Evolutionary conservation across 345 rosid species (phyloP), one percentile per base, ranked within the genome.

Genomic region (Cardamine chenopodiifolia): DNA sequence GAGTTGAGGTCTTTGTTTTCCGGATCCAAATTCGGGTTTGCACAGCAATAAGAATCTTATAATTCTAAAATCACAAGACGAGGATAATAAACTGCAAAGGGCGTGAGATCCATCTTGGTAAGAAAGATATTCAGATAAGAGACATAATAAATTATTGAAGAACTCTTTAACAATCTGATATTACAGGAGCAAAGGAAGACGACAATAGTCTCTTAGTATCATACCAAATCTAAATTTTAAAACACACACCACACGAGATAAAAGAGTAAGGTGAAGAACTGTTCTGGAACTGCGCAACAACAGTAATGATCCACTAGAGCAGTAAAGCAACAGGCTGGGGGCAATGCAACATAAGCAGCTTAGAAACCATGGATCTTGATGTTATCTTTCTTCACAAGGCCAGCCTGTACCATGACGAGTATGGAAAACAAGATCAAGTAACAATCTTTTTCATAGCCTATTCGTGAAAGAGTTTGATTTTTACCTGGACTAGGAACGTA

Each of bases 281-380:
- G 77, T 64, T 54, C 45, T 11, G 11, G 11, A 73, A 72, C 15
- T 22, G 67, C 15, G 10, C 22, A 20, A 49, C 40, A 49, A 29
- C 13, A 31, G 76, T 40, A 23, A 34, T 35, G 25, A 35, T 73
- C 28, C 47, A 44, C 77, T 62, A 32, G 15, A 61, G 40, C 12
- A 39, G 26, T 40, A 7, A 17, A 62, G 18, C 40, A 39, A 25
- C 35, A 26, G 40, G 39, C 26, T 66, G 48, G 17, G 5, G 63
- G 1, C 15, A 68, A 12, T 20, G 57, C 11, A 68, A 17, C 48
- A 37, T 7, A 63, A 57, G 50, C 73, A 61, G 62, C 86, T 93
- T 75, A 91, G 77, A 93, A 93, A 82, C 98, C 98, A 79, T 93
- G 97, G 69, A 93, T 89, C 83, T 93, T 93, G 82, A 93, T 93